A percentile compares a stretch with the other conserved stretches of the same genome.
Evolutionary conservation across 1,139 yeast species (phyloP).

Genomic region (Yamadazyma jaroonii): DNA sequence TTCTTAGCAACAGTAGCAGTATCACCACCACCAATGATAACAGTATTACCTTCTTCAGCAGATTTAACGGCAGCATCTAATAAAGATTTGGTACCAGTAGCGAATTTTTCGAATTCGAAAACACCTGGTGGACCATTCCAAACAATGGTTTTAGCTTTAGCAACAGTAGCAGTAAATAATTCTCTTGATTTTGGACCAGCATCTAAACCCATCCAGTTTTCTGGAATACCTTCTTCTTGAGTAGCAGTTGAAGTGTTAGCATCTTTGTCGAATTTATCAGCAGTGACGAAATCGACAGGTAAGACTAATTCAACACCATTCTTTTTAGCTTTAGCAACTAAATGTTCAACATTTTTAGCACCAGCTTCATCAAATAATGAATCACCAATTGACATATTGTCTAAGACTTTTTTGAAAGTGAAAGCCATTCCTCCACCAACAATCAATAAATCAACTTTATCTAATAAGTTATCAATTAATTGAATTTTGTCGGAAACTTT

Average conservation of each 20-base stretch:
- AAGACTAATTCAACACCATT: slow-evolving; percentile 87
- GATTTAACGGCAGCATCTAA: slow-evolving; percentile 85
- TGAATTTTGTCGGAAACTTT: slow-evolving; percentile 97
- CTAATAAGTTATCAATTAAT: slow-evolving; percentile 92
- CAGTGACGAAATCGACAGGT: slow-evolving; percentile 93
- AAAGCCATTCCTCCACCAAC: slow-evolving; percentile 99
- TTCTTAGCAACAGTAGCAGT: slow-evolving; percentile 99
- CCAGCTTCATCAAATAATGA: slow-evolving; percentile 91
- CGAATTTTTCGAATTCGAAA: slow-evolving; percentile 88
- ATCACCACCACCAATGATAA: slow-evolving; percentile 99
- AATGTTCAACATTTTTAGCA: slow-evolving; percentile 84
- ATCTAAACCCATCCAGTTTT: slow-evolving; percentile 92
- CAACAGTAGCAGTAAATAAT: slow-evolving; percentile 75
- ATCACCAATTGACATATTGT: slow-evolving; percentile 80
- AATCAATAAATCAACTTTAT: slow-evolving; percentile 88
- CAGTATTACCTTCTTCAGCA: slow-evolving; percentile 86
- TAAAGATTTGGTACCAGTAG: slow-evolving; percentile 85
- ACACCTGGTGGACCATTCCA: slow-evolving; percentile 99
- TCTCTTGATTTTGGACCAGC: slow-evolving; percentile 83
- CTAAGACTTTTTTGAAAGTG: slow-evolving; percentile 92
- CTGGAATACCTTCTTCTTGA: slow-evolving; percentile 86
- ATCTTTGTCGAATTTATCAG: slow-evolving; percentile 88
- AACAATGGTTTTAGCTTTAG: slow-evolving; percentile 91
- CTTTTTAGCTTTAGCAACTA: slow-evolving; percentile 92
- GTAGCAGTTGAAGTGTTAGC: slow-evolving; percentile 81